Evolutionary conservation across 805 yeast genomes (phyloP).

Genomic region (Lachancea dasiensis): DNA sequence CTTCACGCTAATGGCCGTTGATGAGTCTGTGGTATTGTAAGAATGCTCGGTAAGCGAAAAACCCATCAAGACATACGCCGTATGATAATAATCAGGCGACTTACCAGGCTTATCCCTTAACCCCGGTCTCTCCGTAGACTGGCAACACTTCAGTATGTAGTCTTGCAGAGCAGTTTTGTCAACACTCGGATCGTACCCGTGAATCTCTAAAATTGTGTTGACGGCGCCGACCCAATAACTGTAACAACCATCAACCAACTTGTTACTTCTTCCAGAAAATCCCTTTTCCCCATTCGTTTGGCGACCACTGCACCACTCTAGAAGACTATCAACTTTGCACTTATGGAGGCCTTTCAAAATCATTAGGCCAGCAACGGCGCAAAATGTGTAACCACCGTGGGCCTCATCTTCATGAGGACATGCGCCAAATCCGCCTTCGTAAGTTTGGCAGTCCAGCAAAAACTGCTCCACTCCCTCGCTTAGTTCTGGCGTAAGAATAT

Average conservation of each 20-base stretch:
- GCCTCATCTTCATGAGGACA: slow-evolving; percentile 74
- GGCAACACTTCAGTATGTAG: slow-evolving; percentile 75
- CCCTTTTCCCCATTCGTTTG: slow-evolving; percentile 81
- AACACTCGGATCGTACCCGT: slow-evolving; percentile 32
- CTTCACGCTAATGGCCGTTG: slow-evolving; percentile 4
- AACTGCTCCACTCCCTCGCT: slow-evolving; percentile 49
- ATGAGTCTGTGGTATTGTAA: slow-evolving; percentile 6
- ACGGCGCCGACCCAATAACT: slow-evolving; percentile 93
- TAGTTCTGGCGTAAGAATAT: slow-evolving; percentile 58
- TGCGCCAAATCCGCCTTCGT: slow-evolving; percentile 94
- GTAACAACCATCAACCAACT: slow-evolving; percentile 93
- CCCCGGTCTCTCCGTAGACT: slow-evolving; percentile 57
- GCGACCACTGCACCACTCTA: slow-evolving; percentile 64
- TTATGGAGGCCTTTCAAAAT: slow-evolving; percentile 39
- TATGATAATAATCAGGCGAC: slow-evolving; percentile 79
- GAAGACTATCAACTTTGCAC: slow-evolving; percentile 44
- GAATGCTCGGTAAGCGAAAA: slow-evolving; percentile 34
- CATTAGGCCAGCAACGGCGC: slow-evolving; percentile 67
- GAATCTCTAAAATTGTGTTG: slow-evolving; percentile 42
- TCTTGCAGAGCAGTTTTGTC: slow-evolving; percentile 53
- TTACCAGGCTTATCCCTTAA: slow-evolving; percentile 83
- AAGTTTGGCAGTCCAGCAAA: slow-evolving; percentile 71
- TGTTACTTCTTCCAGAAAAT: slow-evolving; percentile 82
- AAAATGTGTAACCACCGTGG: slow-evolving; percentile 94
- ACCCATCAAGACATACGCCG: slow-evolving; percentile 80